phyloP scores from a whole-genome alignment of 352 stramenopile species.

The Pythium insidiosum region DNA sequence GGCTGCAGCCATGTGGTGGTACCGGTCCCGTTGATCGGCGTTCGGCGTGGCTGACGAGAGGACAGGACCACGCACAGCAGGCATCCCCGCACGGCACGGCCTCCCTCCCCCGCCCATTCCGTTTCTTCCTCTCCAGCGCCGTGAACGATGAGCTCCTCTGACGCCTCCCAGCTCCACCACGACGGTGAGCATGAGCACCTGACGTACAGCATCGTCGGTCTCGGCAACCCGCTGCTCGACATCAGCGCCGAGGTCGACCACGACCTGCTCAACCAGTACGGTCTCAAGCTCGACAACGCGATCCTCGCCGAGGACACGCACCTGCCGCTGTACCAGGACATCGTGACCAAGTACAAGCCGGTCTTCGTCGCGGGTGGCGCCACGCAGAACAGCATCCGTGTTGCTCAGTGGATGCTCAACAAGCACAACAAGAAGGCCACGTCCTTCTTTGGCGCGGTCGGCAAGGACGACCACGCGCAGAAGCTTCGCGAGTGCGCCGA shows the following conservation, averaged over 20 bases:
- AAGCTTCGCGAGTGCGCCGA: constrained; percentile 91
- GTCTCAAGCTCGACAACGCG: constrained; percentile 92
- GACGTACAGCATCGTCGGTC: constrained; percentile 86
- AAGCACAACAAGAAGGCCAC: constrained; percentile 75
- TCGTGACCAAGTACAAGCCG: constrained; percentile 85
- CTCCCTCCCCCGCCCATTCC: no score
- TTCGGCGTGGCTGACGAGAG: no score
- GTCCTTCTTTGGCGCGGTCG: constrained; percentile 96
- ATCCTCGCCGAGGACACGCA: constrained; percentile 98
- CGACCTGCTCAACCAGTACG: constrained; percentile 96
- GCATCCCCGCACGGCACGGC: no score
- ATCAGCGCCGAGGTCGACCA: constrained; percentile 93
- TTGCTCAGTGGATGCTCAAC: constrained; percentile 99
- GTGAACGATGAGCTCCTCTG: constrained; percentile 16
- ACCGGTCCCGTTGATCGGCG: no score
- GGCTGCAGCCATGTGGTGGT: no score
- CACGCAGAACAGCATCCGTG: constrained; percentile 98
- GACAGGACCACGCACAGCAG: no score
- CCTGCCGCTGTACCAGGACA: constrained; percentile 94
- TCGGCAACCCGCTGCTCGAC: constrained; percentile 99
- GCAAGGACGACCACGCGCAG: constrained; percentile 91
- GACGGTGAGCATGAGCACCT: constrained; percentile 44
- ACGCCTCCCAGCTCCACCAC: no score
- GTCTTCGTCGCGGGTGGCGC: constrained; percentile 97
- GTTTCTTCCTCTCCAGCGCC: no score